Evolutionary conservation across 495 filamentous ascomycete genomes (phyloP).

Genomic region (Aspergillus nidulans): DNA sequence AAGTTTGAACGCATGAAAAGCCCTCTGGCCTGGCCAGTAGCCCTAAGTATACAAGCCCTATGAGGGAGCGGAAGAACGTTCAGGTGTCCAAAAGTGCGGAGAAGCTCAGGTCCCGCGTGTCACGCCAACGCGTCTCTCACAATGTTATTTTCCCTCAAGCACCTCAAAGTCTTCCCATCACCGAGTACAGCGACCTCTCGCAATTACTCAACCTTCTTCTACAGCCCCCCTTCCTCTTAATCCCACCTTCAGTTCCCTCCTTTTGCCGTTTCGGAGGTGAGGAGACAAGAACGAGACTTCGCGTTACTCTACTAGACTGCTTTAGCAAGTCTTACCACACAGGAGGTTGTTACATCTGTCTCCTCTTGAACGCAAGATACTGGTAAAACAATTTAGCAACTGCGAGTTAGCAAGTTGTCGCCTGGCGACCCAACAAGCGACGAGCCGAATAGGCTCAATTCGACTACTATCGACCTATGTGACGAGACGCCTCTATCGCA

Average conservation of each 20-base stretch:
- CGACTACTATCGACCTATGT: not conserved
- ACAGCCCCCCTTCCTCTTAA: not conserved
- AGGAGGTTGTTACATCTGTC: not conserved
- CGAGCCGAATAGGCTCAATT: not conserved
- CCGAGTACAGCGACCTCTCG: not conserved
- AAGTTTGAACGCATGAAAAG: not conserved
- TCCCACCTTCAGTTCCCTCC: not conserved
- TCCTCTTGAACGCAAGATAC: not conserved
- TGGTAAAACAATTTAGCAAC: not conserved
- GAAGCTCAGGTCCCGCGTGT: conserved; percentile 12
- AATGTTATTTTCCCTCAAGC: not conserved
- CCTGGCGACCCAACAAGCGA: not conserved
- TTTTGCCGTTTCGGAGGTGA: not conserved
- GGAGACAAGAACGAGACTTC: not conserved
- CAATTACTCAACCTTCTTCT: not conserved
- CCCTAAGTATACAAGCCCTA: not conserved
- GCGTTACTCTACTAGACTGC: too few relatives aligned
- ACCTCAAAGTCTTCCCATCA: not conserved
- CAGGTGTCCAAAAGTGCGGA: too few relatives aligned
- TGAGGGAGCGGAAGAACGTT: too few relatives aligned
- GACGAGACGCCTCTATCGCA: not conserved
- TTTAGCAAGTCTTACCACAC: too few relatives aligned
- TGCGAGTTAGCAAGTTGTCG: not conserved
- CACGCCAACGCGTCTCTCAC: conserved; percentile 1
- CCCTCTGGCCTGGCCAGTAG: too few relatives aligned